Base-by-base conservation (phyloP, 108 stramenopile species). In the Skeletonema costatum region DNA sequence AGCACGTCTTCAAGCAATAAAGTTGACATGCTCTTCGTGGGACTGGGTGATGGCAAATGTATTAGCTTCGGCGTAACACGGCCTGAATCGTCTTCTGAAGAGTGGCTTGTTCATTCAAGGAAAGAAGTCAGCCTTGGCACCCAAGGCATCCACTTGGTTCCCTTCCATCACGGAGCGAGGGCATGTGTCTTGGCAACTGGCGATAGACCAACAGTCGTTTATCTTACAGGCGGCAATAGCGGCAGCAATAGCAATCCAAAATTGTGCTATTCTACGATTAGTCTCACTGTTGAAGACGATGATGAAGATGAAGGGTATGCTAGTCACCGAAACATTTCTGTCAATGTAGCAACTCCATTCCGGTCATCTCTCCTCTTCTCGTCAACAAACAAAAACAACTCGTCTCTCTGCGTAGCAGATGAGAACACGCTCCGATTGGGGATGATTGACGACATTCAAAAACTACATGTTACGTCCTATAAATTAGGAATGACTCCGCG, bases 391-490 rank as follows among this genome's bases (percentile, higher is more conserved):
- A 70, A 67, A 13, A 80, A 83, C 35, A 88, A 84, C 64, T 97
- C 97, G 74, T 96, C 97, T 58, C 85, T 99, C 13, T 96, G 97
- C 60, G 80, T 99, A 19, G 91, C 97, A 14, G 95, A 97, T 44
- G 97, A 98, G 69, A 76, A 77, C 19, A 87, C 81, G 50, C 79
- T 99, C 46, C 86, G 94, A 46, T 85, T 99, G 53, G 99, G 99
- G 8, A 93, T 95, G 32, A 97, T 99, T 61, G 98, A 99, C 77
- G 94, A 97, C 73, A 97, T 99, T 69, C 97, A 99, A 85, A 98
- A 97, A 83, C 92, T 99, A 68, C 98, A 99, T 84, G 94, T 99
- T 44, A 93, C 93, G 25, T 95, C 97, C 36, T 87, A 90, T 60
- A 93, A 88, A 63, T 74, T 99, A 3, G 97, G 96, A 6, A 97